Percentiles rank a stretch among this genome's conserved stretches.
phyloP scores from a whole-genome alignment of 2,329 filamentous ascomycete species.

The Aureobasidium mangrovei region DNA sequence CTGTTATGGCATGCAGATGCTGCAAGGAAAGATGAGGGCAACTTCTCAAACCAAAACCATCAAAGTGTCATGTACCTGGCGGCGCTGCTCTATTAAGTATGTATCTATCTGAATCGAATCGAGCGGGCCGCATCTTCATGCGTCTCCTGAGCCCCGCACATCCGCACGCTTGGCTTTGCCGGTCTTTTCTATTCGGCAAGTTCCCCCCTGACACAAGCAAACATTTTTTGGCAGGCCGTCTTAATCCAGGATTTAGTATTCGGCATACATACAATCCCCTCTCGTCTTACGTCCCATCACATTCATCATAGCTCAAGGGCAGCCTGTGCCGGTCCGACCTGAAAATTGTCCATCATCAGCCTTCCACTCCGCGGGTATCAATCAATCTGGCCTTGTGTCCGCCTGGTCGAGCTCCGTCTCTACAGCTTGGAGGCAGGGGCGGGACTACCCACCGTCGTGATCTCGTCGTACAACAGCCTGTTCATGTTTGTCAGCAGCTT shows the following conservation, averaged over 20 bases:
- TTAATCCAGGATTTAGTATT: not conserved
- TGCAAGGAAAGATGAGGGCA: not conserved
- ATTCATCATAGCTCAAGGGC: slow-evolving; percentile 2
- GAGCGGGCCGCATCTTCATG: too few relatives aligned
- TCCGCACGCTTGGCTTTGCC: too few relatives aligned
- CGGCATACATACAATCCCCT: not conserved
- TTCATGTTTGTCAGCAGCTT: slow-evolving; percentile 16
- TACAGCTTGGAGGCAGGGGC: slow-evolving; percentile 45
- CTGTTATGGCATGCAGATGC: not conserved
- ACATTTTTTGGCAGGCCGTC: not conserved
- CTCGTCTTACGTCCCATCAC: not conserved
- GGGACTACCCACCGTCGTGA: slow-evolving; percentile 61
- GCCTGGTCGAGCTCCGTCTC: slow-evolving; percentile 13
- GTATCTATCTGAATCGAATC: too few relatives aligned
- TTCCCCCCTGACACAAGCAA: not conserved
- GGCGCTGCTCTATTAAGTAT: too few relatives aligned
- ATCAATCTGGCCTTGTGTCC: not conserved
- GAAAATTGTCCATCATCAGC: not conserved
- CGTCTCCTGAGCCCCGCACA: too few relatives aligned
- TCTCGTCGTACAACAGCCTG: slow-evolving; percentile 80
- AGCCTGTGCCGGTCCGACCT: slow-evolving; percentile 9
- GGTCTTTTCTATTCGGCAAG: too few relatives aligned
- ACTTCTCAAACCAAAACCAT: too few relatives aligned
- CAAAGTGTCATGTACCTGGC: not conserved
- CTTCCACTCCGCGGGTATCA: not conserved